phyloP scores from a whole-genome alignment of 805 yeast species.

The Yarrowia sp. region DNA sequence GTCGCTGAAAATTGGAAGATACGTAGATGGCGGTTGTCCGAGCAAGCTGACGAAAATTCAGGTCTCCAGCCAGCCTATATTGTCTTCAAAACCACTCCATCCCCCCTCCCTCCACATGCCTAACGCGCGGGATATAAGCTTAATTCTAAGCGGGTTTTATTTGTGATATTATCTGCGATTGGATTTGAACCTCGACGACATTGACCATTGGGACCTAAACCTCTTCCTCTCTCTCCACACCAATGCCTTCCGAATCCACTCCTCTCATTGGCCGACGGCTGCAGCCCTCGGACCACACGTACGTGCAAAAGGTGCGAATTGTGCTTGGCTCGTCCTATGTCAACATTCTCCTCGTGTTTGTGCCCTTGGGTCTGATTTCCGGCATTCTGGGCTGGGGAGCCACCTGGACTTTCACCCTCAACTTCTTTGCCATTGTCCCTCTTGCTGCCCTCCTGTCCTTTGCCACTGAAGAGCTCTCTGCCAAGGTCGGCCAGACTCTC shows the following conservation, averaged over 20 bases:
- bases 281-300: slow-evolving; percentile 23
- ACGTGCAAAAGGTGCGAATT: slow-evolving; percentile 36
- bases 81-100: too few relatives aligned
- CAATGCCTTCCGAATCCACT: slow-evolving; percentile 24
- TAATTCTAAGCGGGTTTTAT: slow-evolving; percentile 24
- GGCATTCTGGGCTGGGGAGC: slow-evolving; percentile 66
- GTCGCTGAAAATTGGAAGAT: background rate
- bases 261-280: slow-evolving; percentile 39
- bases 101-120: background rate
- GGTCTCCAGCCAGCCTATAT: too few relatives aligned
- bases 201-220: background rate
- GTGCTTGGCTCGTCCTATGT: slow-evolving; percentile 63
- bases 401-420: slow-evolving; percentile 66
- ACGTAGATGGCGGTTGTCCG: background rate
- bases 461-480: slow-evolving; percentile 92
- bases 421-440: slow-evolving; percentile 90
- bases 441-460: slow-evolving; percentile 87
- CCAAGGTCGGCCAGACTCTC: slow-evolving; percentile 85
- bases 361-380: slow-evolving; percentile 86
- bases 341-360: slow-evolving; percentile 77
- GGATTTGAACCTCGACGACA: slow-evolving; percentile 1
- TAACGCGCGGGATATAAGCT: slow-evolving; percentile 27
- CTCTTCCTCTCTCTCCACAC: background rate
- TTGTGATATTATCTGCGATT: slow-evolving; percentile 1
- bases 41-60: background rate